A percentile compares a stretch with the other conserved stretches of the same genome.
Evolutionary conservation across 305 asterid species (phyloP).

Genomic region (Solanum hybrid): DNA sequence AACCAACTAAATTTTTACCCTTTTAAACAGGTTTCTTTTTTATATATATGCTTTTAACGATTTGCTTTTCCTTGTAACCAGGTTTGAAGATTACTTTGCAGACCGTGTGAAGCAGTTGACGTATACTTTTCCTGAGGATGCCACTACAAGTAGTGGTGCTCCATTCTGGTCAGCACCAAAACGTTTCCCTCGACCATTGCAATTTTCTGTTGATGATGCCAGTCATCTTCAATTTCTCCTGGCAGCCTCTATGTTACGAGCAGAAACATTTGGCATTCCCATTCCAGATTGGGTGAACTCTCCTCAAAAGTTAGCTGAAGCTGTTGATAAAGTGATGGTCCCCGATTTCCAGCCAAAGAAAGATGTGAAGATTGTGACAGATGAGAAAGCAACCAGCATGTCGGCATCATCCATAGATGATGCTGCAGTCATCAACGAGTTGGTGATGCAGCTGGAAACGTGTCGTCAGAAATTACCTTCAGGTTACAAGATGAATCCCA

Average conservation of each 20-base stretch:
- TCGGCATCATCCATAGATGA: slow-evolving; percentile 32
- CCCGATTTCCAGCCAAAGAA: slow-evolving; percentile 33
- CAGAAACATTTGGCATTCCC: slow-evolving; percentile 38
- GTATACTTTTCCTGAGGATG: slow-evolving; percentile 31
- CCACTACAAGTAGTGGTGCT: slow-evolving; percentile 27
- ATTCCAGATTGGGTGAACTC: slow-evolving; percentile 26
- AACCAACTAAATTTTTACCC: background rate
- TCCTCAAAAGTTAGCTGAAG: slow-evolving; percentile 21
- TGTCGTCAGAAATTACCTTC: slow-evolving; percentile 26
- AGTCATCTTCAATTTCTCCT: slow-evolving; percentile 26
- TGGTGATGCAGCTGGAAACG: slow-evolving; percentile 19
- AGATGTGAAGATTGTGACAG: slow-evolving; percentile 29
- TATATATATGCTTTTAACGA: background rate
- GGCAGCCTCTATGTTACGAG: slow-evolving; percentile 32
- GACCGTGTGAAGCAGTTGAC: slow-evolving; percentile 34
- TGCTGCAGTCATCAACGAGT: slow-evolving; percentile 19
- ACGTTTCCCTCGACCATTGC: slow-evolving; percentile 33
- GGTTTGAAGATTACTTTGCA: slow-evolving; percentile 34
- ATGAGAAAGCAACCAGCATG: slow-evolving; percentile 36
- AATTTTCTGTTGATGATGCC: slow-evolving; percentile 22
- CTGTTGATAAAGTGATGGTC: slow-evolving; percentile 25
- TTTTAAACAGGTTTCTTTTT: background rate
- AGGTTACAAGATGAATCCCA: slow-evolving; percentile 36
- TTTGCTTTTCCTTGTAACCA: slow-evolving; percentile 1
- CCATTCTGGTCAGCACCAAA: slow-evolving; percentile 42